Percentiles rank a stretch among this genome's conserved stretches.
phyloP scores from a whole-genome alignment of 257 asterid species.

The Petunia axillaris region DNA sequence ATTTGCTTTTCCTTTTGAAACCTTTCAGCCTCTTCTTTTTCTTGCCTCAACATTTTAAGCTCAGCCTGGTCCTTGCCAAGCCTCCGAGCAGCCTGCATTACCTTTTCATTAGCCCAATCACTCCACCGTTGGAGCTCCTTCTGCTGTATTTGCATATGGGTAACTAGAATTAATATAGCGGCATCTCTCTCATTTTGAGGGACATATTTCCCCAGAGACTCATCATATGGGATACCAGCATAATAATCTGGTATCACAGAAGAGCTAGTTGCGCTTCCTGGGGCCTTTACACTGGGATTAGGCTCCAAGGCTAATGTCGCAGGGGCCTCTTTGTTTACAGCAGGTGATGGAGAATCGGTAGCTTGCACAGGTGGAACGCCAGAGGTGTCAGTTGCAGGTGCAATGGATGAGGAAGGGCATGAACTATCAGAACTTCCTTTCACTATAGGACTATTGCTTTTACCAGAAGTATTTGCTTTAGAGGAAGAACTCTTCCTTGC shows the following conservation, averaged over 20 bases:
- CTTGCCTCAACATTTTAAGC: constrained; percentile 71
- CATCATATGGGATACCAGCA: constrained; percentile 57
- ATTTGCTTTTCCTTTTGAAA: constrained; percentile 57
- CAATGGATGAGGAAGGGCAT: constrained; percentile 29
- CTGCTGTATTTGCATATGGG: constrained; percentile 47
- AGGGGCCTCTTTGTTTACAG: constrained; percentile 34
- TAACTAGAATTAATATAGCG: constrained; percentile 43
- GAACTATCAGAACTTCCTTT: constrained; percentile 38
- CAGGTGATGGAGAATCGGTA: constrained; percentile 44
- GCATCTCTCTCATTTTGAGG: constrained; percentile 61
- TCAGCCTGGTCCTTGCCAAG: constrained; percentile 65
- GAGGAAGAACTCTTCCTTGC: constrained; percentile 45
- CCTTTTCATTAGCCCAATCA: constrained; percentile 74
- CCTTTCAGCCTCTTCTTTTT: constrained; percentile 61
- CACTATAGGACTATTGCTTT: constrained; percentile 29
- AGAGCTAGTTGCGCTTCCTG: constrained; percentile 29
- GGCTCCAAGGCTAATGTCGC: constrained; percentile 32
- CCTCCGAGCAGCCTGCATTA: constrained; percentile 72
- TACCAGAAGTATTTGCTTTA: constrained; percentile 37
- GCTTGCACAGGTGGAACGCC: constrained; percentile 35
- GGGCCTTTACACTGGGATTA: constrained; percentile 29
- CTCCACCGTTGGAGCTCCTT: constrained; percentile 61
- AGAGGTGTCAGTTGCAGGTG: constrained; percentile 26
- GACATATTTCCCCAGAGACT: constrained; percentile 47
- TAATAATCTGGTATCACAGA: constrained; percentile 41